These are phyloP conservation scores for Clohesyomyces aquaticus DNA, from an alignment of 495 filamentous ascomycete species.

Conservation along the genomic window DNA sequence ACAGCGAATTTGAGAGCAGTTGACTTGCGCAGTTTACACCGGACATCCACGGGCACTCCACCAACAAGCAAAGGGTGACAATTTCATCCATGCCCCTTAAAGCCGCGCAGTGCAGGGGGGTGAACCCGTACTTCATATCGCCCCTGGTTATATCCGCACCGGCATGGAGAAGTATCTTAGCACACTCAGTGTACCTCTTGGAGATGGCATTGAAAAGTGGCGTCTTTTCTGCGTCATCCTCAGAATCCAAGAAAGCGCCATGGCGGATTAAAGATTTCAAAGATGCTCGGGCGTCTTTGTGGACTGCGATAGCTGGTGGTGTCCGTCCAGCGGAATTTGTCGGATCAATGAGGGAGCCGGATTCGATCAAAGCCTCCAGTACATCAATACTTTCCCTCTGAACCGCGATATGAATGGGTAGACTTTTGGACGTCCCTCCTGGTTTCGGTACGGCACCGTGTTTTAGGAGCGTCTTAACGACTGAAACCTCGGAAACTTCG, in stretches of 20 bases:
- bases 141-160: too few relatives aligned
- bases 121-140: too few relatives aligned
- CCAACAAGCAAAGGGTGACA: background rate
- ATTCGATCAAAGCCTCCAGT: background rate
- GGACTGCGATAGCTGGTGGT: background rate
- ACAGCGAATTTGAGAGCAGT: background rate
- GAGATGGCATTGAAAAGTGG: too few relatives aligned
- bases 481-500: background rate
- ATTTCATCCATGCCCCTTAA: background rate
- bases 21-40: background rate
- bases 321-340: background rate
- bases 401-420: constrained; percentile 1
- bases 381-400: background rate
- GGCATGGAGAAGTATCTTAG: too few relatives aligned
- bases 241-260: background rate
- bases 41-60: background rate
- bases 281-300: background rate
- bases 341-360: background rate
- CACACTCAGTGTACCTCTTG: too few relatives aligned
- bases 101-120: background rate
- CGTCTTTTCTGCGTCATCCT: too few relatives aligned
- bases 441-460: background rate
- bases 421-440: background rate
- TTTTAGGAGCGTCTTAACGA: background rate
- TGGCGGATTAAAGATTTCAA: background rate